phyloP scores from a whole-genome alignment of 2,329 filamentous ascomycete species.

The Aureobasidium namibiae region DNA sequence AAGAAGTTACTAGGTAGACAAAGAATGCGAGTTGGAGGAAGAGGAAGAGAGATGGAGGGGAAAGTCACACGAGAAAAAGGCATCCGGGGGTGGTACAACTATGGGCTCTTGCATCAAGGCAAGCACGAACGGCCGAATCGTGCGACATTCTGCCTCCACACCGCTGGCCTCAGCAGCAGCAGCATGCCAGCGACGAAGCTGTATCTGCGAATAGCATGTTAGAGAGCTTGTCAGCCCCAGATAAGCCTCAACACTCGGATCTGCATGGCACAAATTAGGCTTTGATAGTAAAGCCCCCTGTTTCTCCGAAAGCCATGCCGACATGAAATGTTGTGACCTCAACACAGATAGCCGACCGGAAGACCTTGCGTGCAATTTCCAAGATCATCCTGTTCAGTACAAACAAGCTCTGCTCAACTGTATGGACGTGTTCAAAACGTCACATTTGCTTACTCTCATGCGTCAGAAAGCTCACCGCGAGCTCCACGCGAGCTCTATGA shows the following conservation, averaged over 20 bases:
- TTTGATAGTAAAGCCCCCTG: not conserved
- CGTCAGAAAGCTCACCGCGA: not conserved
- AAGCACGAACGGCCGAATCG: slow-evolving; percentile 3
- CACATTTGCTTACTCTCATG: not conserved
- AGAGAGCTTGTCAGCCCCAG: slow-evolving; percentile 5
- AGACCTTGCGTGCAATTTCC: not conserved
- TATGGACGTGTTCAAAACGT: not conserved
- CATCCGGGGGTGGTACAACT: not conserved
- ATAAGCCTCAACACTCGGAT: slow-evolving; percentile 8
- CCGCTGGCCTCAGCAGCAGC: slow-evolving; percentile 7
- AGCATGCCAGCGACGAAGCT: too few relatives aligned
- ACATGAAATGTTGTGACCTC: not conserved
- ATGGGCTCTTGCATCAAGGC: slow-evolving; percentile 10
- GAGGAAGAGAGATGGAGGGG: not conserved
- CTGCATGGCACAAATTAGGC: slow-evolving; percentile 5
- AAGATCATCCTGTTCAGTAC: not conserved
- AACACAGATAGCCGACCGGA: not conserved
- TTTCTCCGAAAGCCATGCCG: not conserved
- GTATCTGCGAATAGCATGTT: slow-evolving; percentile 5
- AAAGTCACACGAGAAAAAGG: slow-evolving; percentile 5
- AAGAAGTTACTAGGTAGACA: slow-evolving; percentile 2
- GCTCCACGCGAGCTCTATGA: not conserved
- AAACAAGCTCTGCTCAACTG: not conserved
- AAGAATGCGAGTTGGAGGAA: not conserved
- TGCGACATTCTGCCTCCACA: slow-evolving; percentile 3